Percentiles rank a stretch among this genome's conserved stretches.
These are phyloP conservation scores for Calonectria hawksworthii DNA, from an alignment of 2,329 filamentous ascomycete genomes.

Conservation along the genomic window DNA sequence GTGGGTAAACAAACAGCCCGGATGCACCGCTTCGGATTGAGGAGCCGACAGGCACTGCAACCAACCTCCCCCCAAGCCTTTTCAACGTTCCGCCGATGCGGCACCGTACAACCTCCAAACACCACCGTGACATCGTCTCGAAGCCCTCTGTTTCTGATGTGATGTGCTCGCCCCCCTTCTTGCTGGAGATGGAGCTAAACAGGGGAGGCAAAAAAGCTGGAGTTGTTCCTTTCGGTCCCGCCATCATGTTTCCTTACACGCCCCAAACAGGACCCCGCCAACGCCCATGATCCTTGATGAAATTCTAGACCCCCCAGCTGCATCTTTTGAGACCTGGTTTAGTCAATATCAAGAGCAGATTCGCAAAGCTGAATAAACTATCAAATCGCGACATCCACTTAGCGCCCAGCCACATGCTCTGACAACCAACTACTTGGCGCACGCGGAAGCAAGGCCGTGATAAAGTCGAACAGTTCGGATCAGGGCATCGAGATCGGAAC, in stretches of 20 bases:
- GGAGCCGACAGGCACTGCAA: not conserved
- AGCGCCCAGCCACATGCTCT: not conserved
- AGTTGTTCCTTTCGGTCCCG: not conserved
- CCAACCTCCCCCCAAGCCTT: not conserved
- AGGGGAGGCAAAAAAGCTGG: not conserved
- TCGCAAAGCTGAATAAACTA: not conserved
- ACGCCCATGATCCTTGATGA: not conserved
- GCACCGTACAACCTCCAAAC: not conserved
- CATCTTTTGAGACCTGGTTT: not conserved
- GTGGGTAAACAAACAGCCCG: not conserved
- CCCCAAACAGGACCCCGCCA: not conserved
- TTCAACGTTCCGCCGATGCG: constrained; percentile 11
- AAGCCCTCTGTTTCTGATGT: not conserved
- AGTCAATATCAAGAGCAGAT: not conserved
- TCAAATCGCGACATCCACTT: constrained; percentile 1
- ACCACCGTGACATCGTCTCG: constrained; percentile 5
- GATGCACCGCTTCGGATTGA: not conserved
- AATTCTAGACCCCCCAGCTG: not conserved
- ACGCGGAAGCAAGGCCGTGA: not conserved
- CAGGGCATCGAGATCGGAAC: not conserved
- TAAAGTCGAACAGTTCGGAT: not conserved
- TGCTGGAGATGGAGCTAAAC: not conserved
- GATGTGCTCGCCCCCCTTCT: not conserved
- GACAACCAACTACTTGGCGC: not conserved
- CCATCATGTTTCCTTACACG: not conserved